phyloP scores from a whole-genome alignment of 2,329 filamentous ascomycete genomes.

The Dothideomycetes sp. region DNA sequence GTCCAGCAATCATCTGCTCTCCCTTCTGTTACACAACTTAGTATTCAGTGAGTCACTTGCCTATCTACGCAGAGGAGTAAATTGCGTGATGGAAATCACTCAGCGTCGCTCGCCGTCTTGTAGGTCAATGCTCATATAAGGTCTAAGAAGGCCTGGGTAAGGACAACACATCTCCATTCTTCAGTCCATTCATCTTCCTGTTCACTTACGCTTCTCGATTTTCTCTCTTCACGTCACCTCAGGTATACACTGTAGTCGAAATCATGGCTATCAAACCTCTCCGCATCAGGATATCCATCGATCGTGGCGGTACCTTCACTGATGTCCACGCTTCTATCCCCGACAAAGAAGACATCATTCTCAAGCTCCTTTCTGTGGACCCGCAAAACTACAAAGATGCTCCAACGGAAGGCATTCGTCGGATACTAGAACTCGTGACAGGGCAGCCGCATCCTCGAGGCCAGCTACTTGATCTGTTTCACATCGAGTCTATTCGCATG shows the following conservation, averaged over 20 bases:
- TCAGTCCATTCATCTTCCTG: not conserved
- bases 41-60: no score
- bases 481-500: slow-evolving; percentile 17
- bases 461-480: slow-evolving; percentile 10
- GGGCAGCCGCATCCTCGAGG: slow-evolving; percentile 13
- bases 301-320: slow-evolving; percentile 8
- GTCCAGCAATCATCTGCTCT: no score
- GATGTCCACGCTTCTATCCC: slow-evolving; percentile 6
- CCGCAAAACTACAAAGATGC: slow-evolving; percentile 20
- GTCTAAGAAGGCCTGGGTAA: not conserved
- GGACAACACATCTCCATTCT: not conserved
- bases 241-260: not conserved
- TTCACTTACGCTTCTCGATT: no score
- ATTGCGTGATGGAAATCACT: no score
- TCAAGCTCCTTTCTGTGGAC: slow-evolving; percentile 21
- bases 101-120: no score
- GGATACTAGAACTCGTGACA: slow-evolving; percentile 14
- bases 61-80: no score
- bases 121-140: not conserved
- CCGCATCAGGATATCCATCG: slow-evolving; percentile 5
- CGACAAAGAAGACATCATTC: slow-evolving; percentile 14
- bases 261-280: slow-evolving; percentile 7
- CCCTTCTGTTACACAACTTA: no score
- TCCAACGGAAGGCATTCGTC: slow-evolving; percentile 19
- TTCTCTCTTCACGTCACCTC: no score